Percentiles rank a stretch among this genome's conserved stretches.
These are phyloP conservation scores for Cutaneotrichosporon cavernicola DNA, from an alignment of 1,284 basidiomycete species.

Conservation along the genomic window DNA sequence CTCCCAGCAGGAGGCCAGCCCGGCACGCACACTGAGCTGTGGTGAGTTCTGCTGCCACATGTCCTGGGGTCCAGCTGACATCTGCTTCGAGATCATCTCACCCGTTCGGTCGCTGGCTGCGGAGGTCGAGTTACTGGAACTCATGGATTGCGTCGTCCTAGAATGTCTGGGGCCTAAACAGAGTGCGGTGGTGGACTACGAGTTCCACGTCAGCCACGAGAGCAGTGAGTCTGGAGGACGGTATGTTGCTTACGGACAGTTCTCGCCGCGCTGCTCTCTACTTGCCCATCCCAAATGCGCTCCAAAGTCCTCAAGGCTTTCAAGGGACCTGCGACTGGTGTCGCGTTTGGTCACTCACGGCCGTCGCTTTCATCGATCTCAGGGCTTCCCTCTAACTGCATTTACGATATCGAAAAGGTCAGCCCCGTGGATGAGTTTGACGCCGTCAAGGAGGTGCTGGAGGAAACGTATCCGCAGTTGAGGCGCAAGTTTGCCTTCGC, in stretches of 20 bases:
- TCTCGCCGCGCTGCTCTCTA: slow-evolving; percentile 41
- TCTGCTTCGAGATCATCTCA: slow-evolving; percentile 52
- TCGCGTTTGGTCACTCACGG: slow-evolving; percentile 29
- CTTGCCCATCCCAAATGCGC: slow-evolving; percentile 36
- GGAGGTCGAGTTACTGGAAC: slow-evolving; percentile 52
- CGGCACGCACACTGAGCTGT: slow-evolving; percentile 41
- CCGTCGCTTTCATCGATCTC: slow-evolving; percentile 32
- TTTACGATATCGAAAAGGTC: slow-evolving; percentile 53
- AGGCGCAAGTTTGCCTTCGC: slow-evolving; percentile 43
- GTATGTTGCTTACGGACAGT: slow-evolving; percentile 26
- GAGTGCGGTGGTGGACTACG: slow-evolving; percentile 43
- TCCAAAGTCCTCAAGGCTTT: slow-evolving; percentile 41
- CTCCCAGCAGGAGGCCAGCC: slow-evolving; percentile 50
- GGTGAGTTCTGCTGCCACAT: slow-evolving; percentile 26
- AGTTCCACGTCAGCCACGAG: slow-evolving; percentile 52
- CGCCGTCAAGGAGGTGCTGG: slow-evolving; percentile 32
- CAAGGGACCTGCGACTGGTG: slow-evolving; percentile 33
- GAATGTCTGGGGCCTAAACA: slow-evolving; percentile 45
- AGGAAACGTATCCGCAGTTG: slow-evolving; percentile 33
- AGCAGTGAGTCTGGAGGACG: slow-evolving; percentile 27
- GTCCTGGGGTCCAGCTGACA: not conserved
- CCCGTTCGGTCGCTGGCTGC: slow-evolving; percentile 49
- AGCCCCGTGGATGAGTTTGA: slow-evolving; percentile 38
- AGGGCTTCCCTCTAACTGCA: slow-evolving; percentile 35
- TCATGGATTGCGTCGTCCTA: slow-evolving; percentile 51